Evolutionary conservation across 2,329 filamentous ascomycete genomes (phyloP).

Genomic region (Fusarium haematococcum): DNA sequence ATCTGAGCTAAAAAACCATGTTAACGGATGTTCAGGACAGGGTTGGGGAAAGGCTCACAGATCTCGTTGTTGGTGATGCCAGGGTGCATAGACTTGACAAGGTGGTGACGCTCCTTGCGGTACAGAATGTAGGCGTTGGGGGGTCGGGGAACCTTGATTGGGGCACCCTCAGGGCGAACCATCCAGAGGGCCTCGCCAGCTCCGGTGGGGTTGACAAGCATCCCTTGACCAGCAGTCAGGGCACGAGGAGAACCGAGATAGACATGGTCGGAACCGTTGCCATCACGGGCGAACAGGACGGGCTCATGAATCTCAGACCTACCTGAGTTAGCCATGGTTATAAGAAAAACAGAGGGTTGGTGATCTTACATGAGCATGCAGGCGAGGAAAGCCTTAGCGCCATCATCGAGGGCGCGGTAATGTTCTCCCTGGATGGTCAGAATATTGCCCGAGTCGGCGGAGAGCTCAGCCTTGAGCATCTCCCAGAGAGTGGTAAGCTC

Average conservation of each 20-base stretch:
- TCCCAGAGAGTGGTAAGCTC: constrained; percentile 33
- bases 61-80: constrained; percentile 57
- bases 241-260: constrained; percentile 44
- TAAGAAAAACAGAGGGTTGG: neutral
- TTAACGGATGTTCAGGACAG: neutral
- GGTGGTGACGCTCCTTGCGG: constrained; percentile 53
- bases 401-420: constrained; percentile 33
- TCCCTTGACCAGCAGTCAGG: constrained; percentile 36
- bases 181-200: constrained; percentile 41
- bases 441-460: constrained; percentile 9
- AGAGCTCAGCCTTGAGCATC: constrained; percentile 14
- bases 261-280: constrained; percentile 39
- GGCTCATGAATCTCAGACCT: constrained; percentile 34
- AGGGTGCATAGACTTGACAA: constrained; percentile 50
- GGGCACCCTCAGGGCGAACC: constrained; percentile 5
- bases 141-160: constrained; percentile 50
- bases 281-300: constrained; percentile 45
- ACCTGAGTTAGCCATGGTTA: constrained; percentile 4
- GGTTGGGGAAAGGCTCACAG: constrained; percentile 48
- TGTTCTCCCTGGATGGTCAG: constrained; percentile 28
- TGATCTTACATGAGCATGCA: constrained; percentile 41
- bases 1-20: constrained; percentile 50
- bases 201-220: constrained; percentile 29
- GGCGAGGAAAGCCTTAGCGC: constrained; percentile 37
- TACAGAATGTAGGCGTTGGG: constrained; percentile 58